A percentile compares a stretch with the other conserved stretches of the same genome.
Evolutionary conservation across 306 rosid genomes (phyloP).

Genomic region (Cicer arietinum): DNA sequence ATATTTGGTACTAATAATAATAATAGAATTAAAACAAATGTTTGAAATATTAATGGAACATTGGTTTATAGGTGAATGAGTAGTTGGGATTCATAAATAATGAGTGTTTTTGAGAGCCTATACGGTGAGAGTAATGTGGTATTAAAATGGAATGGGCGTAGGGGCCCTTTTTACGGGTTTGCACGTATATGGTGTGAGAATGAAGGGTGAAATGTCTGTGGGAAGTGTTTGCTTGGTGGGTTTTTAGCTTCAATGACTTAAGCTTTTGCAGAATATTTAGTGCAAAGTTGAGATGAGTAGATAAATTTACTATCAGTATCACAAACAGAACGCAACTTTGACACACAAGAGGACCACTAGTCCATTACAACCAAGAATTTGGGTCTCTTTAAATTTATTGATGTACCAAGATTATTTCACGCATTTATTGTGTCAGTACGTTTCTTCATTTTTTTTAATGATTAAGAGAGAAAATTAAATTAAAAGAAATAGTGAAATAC

Average conservation of each 20-base stretch:
- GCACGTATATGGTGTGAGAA: not conserved
- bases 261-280: not conserved
- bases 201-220: not conserved
- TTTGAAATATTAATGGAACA: slow-evolving; percentile 38
- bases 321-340: not conserved
- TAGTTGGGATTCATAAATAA: slow-evolving; percentile 51
- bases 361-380: not conserved
- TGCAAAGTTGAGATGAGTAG: slow-evolving; percentile 4
- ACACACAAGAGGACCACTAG: not conserved
- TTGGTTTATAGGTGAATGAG: slow-evolving; percentile 44
- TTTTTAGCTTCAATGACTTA: not conserved
- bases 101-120: slow-evolving; percentile 24
- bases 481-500: too few species aligned
- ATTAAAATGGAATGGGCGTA: not conserved
- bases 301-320: slow-evolving; percentile 4
- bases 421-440: not conserved
- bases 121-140: not conserved
- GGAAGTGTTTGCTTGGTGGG: slow-evolving; percentile 7
- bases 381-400: slow-evolving; percentile 20
- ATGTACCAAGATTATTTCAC: not conserved
- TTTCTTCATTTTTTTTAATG: too few species aligned
- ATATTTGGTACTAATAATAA: too few species aligned
- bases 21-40: not conserved
- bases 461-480: too few species aligned
- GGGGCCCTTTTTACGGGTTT: slow-evolving; percentile 4